Percentiles rank a stretch among this genome's conserved stretches.
phyloP scores from a whole-genome alignment of 495 filamentous ascomycete species.

The Penicillium taxi region DNA sequence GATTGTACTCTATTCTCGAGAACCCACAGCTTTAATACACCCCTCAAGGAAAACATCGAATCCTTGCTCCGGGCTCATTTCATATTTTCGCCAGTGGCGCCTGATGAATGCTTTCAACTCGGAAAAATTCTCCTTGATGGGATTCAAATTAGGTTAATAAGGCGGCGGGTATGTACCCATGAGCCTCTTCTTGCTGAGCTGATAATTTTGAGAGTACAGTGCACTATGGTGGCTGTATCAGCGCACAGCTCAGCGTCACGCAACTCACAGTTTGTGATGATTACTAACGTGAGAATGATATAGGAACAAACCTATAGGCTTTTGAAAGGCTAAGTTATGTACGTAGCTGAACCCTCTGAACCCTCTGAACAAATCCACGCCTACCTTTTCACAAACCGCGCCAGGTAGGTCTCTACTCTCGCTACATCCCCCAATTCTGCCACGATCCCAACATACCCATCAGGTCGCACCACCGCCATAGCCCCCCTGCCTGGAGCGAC shows the following conservation, averaged over 20 bases:
- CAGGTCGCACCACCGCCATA: slow-evolving; percentile 53
- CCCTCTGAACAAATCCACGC: too few relatives aligned
- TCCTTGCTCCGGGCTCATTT: slow-evolving; percentile 3
- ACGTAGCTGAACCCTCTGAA: too few relatives aligned
- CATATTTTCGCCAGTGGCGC: slow-evolving; percentile 1
- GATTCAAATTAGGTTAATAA: slow-evolving; percentile 2
- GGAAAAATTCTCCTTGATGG: slow-evolving; percentile 3
- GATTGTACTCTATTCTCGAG: slow-evolving; percentile 1
- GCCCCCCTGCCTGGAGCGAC: slow-evolving; percentile 51
- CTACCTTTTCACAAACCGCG: too few relatives aligned
- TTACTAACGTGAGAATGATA: too few relatives aligned
- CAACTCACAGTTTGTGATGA: too few relatives aligned
- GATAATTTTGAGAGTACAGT: too few relatives aligned
- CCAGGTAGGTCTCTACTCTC: slow-evolving; percentile 5
- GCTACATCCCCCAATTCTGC: slow-evolving; percentile 1
- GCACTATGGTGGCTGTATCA: too few relatives aligned
- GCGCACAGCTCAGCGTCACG: too few relatives aligned
- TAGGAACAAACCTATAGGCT: too few relatives aligned
- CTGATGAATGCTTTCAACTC: slow-evolving; percentile 4
- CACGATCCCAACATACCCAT: slow-evolving; percentile 54
- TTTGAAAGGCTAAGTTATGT: too few relatives aligned
- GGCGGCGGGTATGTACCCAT: not conserved
- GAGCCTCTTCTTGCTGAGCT: too few relatives aligned
- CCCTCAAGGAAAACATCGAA: slow-evolving; percentile 1
- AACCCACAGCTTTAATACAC: slow-evolving; percentile 1